phyloP scores from a whole-genome alignment of 2,329 filamentous ascomycete genomes.

The Aspergillus carbonarius region DNA sequence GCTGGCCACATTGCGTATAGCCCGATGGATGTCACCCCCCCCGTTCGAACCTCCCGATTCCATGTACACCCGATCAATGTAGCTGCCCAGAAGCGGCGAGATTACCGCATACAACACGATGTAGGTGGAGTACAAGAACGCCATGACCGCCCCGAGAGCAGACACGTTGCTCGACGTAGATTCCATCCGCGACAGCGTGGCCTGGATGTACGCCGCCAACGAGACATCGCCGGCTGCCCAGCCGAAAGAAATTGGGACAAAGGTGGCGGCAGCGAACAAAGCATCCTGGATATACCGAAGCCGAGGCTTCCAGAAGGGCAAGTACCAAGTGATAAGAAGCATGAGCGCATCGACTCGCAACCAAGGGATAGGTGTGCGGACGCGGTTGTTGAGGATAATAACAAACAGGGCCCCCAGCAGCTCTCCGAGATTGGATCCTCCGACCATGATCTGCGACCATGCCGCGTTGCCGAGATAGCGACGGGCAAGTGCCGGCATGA shows the following conservation, averaged over 20 bases:
- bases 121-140: conserved; percentile 17
- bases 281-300: conserved; percentile 7
- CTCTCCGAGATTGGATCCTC: conserved; percentile 17
- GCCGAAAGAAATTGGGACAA: conserved; percentile 16
- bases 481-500: conserved; percentile 16
- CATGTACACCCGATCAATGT: conserved; percentile 16
- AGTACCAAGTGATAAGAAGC: conserved; percentile 17
- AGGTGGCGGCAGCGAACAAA: conserved; percentile 15
- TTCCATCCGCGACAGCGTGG: conserved; percentile 14
- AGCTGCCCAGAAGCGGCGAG: conserved; percentile 17
- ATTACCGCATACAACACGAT: conserved; percentile 18
- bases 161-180: conserved; percentile 15
- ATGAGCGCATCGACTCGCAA: conserved; percentile 15
- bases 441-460: conserved; percentile 19
- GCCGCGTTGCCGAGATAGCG: conserved; percentile 17
- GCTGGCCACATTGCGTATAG: conserved; percentile 14
- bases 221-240: conserved; percentile 19
- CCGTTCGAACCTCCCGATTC: conserved; percentile 12
- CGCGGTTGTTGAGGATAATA: conserved; percentile 12
- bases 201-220: conserved; percentile 18
- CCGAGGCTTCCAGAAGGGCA: conserved; percentile 15
- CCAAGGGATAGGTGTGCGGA: conserved; percentile 17
- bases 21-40: conserved; percentile 16
- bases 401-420: conserved; percentile 18
- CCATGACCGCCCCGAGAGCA: conserved; percentile 16